A percentile compares a stretch with the other conserved stretches of the same genome.
Conservation (phyloP, 2,329 filamentous ascomycete species). For the Diplodia corticola region DNA sequence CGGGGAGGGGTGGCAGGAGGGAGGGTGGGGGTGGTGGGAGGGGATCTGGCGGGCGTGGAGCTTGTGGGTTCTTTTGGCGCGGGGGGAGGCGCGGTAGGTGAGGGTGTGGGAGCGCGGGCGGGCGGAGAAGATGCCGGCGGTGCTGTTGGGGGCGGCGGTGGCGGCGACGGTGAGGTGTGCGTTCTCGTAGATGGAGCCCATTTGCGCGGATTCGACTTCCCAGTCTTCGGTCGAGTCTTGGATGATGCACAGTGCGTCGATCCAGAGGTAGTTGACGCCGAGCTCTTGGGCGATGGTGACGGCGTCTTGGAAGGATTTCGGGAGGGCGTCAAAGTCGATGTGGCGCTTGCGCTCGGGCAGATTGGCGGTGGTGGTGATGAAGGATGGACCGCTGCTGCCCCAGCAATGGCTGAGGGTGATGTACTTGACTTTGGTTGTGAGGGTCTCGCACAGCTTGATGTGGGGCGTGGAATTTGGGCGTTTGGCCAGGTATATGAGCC, state of each 20-base stretch:
- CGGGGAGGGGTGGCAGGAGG: background rate
- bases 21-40: conserved; percentile 32
- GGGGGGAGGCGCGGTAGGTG: conserved; percentile 30
- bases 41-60: conserved; percentile 32
- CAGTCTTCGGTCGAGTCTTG: conserved; percentile 23
- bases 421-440: background rate
- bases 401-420: conserved; percentile 28
- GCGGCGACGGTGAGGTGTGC: conserved; percentile 10
- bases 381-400: conserved; percentile 20
- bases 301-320: conserved; percentile 24
- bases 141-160: background rate
- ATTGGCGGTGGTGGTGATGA: background rate
- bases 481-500: background rate
- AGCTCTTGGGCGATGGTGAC: conserved; percentile 14
- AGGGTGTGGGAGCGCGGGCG: conserved; percentile 28
- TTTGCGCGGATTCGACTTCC: conserved; percentile 13
- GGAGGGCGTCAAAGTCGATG: background rate
- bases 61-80: conserved; percentile 28
- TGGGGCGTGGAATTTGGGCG: background rate
- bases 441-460: background rate
- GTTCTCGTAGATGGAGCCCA: conserved; percentile 17
- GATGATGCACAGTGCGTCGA: conserved; percentile 27
- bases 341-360: background rate
- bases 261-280: conserved; percentile 24
- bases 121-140: background rate